Conservation (phyloP, 2,329 filamentous ascomycete genomes). For the Fusarium coffeatum region DNA sequence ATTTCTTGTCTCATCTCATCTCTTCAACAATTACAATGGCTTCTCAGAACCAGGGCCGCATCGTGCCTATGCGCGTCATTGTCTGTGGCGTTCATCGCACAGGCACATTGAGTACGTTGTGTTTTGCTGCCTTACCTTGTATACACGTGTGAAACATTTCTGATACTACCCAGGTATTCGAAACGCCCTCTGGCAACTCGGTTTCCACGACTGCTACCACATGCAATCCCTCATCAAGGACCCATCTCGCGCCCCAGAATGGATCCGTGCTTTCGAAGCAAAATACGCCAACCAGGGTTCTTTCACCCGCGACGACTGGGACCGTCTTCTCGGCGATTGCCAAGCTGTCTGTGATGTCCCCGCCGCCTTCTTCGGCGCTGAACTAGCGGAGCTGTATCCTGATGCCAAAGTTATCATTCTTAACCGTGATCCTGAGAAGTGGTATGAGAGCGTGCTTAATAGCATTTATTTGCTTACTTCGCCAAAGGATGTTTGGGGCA, state of each 20-base stretch:
- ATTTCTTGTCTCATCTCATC: conserved; percentile 1
- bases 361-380: conserved; percentile 61
- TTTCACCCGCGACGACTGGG: conserved; percentile 57
- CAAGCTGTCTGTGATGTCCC: conserved; percentile 68
- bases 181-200: conserved; percentile 50
- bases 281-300: conserved; percentile 49
- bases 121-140: conserved; percentile 24
- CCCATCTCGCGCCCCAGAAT: conserved; percentile 44
- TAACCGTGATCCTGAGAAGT: conserved; percentile 54
- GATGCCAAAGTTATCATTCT: conserved; percentile 56
- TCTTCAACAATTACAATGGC: conserved; percentile 26
- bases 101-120: conserved; percentile 53
- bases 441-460: conserved; percentile 47
- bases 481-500: conserved; percentile 36
- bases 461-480: conserved; percentile 49
- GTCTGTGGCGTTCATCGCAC: conserved; percentile 55
- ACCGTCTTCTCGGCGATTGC: conserved; percentile 58
- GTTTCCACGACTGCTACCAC: conserved; percentile 54
- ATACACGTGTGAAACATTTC: conserved; percentile 15
- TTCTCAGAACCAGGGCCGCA: conserved; percentile 41
- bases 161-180: conserved; percentile 48
- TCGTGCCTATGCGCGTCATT: conserved; percentile 55
- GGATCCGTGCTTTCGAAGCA: conserved; percentile 50
- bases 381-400: conserved; percentile 50
- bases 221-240: conserved; percentile 50